Evolutionary conservation across 176 grass and related monocot genomes (phyloP), one percentile per base, ranked within the genome.

Genomic region (Cymbopogon citratus): DNA sequence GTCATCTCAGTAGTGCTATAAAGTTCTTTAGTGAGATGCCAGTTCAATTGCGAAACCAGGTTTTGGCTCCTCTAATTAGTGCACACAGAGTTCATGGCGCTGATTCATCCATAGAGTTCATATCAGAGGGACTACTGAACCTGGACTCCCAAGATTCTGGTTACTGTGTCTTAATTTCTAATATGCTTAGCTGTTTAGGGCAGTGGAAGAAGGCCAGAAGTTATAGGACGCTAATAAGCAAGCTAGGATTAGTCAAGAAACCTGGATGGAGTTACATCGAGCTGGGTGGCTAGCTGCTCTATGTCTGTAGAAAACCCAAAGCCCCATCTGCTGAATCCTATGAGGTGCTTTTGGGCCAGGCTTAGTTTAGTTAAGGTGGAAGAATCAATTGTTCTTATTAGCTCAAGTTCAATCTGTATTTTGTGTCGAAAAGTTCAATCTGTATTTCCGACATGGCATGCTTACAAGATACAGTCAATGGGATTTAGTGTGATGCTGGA

Each of bases 201-300:
- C 64, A 83, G 26, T 93, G 91, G 88, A 90, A 86, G 65, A 87
- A 93, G 74, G 91, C 88, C 21, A 73, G 46, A 80, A 77, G 36
- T 44, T 83, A 78, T 84, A 93, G 91, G 74, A 80, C n/a, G 5
- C 75, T 73, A 69, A 75, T 93, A 43, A 73, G 28, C 64, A 70
- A 86, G 75, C 77, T 61, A 67, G 82, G 78, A 79, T 86, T 93
- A 68, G 66, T 90, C 24, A 93, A 93, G 88, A 71, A 93, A 65
- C 88, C 88, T 86, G 91, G 91, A 83, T 76, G 74, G 88, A 93
- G 69, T 86, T 85, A 46, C 71, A 80, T 93, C 69, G 87, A 92
- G n/a, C 45, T 49, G 24, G 68, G 51, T 19, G 63, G 40, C 51
- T 91, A 78, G 81, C 1, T 85, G 31, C 40, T 76, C 0, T 3